phyloP scores from a whole-genome alignment of 352 stramenopile species.

The Pythium brachiatum region DNA sequence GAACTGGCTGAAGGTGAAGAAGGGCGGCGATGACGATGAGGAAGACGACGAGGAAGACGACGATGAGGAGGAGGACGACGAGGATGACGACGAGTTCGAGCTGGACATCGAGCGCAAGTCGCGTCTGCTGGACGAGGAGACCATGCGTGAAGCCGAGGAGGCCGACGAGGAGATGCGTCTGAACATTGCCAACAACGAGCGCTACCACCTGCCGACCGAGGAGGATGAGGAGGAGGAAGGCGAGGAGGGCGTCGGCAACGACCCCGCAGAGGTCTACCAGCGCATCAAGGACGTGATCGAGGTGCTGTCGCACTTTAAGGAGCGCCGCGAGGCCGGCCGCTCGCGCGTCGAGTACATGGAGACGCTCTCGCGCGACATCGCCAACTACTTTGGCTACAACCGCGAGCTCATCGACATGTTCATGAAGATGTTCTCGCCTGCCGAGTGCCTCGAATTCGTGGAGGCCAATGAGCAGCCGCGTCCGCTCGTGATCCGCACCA shows the following conservation, averaged over 20 bases:
- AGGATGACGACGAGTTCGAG: constrained; percentile 62
- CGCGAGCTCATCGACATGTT: constrained; percentile 98
- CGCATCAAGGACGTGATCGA: constrained; percentile 93
- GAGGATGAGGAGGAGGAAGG: constrained; percentile 67
- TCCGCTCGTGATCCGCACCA: constrained; percentile 98
- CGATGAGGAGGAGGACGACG: constrained; percentile 42
- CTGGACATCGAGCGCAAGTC: constrained; percentile 88
- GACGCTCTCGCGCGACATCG: constrained; percentile 89
- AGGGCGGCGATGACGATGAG: constrained; percentile 45
- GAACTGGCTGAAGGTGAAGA: constrained; percentile 84
- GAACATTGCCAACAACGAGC: constrained; percentile 85
- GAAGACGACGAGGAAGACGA: constrained; percentile 41
- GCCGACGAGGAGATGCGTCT: constrained; percentile 84
- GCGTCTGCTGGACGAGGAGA: constrained; percentile 73
- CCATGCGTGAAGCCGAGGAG: constrained; percentile 64
- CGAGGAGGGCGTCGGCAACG: constrained; percentile 51
- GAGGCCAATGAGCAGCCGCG: constrained; percentile 97
- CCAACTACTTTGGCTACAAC: constrained; percentile 98
- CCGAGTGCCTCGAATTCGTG: constrained; percentile 98
- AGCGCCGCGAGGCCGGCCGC: constrained; percentile 87
- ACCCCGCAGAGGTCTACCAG: constrained; percentile 89
- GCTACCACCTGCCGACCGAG: constrained; percentile 77
- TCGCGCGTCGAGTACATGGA: constrained; percentile 96
- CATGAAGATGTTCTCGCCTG: constrained; percentile 96
- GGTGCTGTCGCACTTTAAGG: constrained; percentile 95